Evolutionary conservation across 345 rosid genomes (phyloP), one percentile per base, ranked within the genome.

Genomic region (Nasturtium officinale): DNA sequence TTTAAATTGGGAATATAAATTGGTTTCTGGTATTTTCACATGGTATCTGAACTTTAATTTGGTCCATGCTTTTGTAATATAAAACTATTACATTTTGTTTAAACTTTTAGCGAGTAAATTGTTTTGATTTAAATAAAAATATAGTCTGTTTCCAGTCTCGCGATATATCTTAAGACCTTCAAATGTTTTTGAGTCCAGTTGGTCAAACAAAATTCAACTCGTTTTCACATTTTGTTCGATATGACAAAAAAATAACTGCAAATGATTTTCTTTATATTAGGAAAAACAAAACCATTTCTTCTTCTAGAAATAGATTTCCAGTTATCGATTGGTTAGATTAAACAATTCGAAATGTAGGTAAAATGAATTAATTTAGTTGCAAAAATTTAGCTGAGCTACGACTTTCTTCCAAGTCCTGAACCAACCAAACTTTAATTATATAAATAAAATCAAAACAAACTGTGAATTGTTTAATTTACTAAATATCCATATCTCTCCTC

Each of bases 401-500:
- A 71, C 53, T 64, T 40, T 61, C 53, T 38, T 52, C 9, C 17
- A 52, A 71, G 10, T 35, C 60, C 46, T 23, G 38, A 55, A 21
- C 38, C 77, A 65, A 11, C 21, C 35, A 65, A 23, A 7, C 65
- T 32, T 33, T 17, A 35, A 35, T 37, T 16, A 7, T 11, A 56
- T 16, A 11, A 55, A 55, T 45, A 33, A 33, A 56, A 47, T 47
- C 32, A 46, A 37, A 45, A 17, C 65, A 65, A 13, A 42, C 32
- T 54, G 3, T 32, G n/a, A 35, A 46, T 16, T 55, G 40, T 45
- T 45, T 46, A 45, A 37, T 40, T 15, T 56, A 29, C 29, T 38
- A 26, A 61, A 26, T 15, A 61, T 52, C 0, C 53, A 61, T 65
- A 50, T 72, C 25, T 53, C 47, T 73, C 71, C 55, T 25, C 56